Percentiles rank a stretch among this genome's conserved stretches.
These are phyloP conservation scores for Populus ilicifolia DNA, from an alignment of 345 rosid species.

Conservation along the genomic window DNA sequence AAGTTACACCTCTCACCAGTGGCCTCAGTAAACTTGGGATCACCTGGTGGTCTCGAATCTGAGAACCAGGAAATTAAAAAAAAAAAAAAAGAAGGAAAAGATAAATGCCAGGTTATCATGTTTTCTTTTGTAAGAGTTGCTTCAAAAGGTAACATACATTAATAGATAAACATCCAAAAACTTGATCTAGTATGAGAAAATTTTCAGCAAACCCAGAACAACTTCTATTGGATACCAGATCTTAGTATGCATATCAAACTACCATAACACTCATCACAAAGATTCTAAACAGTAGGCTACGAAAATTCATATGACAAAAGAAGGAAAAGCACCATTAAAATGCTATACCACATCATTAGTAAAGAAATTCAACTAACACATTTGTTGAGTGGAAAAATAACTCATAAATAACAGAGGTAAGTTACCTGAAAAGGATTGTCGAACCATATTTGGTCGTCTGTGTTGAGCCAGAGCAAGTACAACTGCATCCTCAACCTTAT, in stretches of 20 bases:
- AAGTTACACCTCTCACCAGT: slow-evolving; percentile 49
- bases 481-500: slow-evolving; percentile 91
- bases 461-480: slow-evolving; percentile 59
- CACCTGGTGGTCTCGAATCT: slow-evolving; percentile 59
- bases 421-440: slow-evolving; percentile 48
- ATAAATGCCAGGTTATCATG: neutral
- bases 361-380: neutral
- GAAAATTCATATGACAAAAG: neutral
- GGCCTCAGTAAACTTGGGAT: slow-evolving; percentile 67
- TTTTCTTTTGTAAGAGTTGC: neutral
- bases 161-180: neutral
- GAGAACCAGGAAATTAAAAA: slow-evolving; percentile 25
- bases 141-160: neutral
- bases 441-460: slow-evolving; percentile 55
- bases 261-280: neutral
- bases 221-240: neutral
- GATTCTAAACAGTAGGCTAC: neutral
- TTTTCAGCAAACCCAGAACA: neutral
- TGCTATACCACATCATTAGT: neutral
- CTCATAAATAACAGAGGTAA: neutral
- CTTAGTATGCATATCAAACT: neutral
- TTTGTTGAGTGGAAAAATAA: neutral
- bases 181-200: neutral
- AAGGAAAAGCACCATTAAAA: neutral
- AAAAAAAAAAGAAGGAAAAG: neutral